Evolutionary conservation across 208 protist species (phyloP), one percentile per base, ranked within the genome.

Genomic region (Trypanosoma lewisi): DNA sequence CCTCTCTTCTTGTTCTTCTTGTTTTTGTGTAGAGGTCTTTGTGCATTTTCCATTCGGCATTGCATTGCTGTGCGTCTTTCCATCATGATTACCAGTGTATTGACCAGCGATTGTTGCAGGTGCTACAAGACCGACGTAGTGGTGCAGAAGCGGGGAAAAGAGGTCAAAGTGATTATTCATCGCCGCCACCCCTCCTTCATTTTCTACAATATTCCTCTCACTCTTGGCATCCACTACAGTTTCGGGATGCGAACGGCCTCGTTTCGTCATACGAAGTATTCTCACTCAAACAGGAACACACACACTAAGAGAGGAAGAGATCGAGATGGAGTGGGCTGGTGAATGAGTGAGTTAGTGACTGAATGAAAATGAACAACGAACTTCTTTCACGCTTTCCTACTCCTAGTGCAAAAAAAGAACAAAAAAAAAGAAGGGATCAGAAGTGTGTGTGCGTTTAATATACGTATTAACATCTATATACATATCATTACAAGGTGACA

Each of bases 61-160:
- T 1, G 1, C 14, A 23, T 54, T 27, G 23, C 19, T 45, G 14
- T 2, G n/a, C 19, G 23, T 37, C 9, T 33, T 33, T 23, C 2
- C 55, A 44, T 48, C 47, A 12, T 55, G 33, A 31, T 2, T 36
- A 14, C 44, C 33, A 16, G 7, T 19, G 36, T 16, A n/a, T 19
- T 4, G 25, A 27, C 2, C 23, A 49, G 44, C 51, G 37, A 23
- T 34, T n/a, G 12, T 25, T 16, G 34, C n/a, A n/a, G 51, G n/a
- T 27, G 55, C 34, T 33, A 27, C 31, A 55, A 57, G 51, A 30
- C 41, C 49, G n/a, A 85, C 48, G 48, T 71, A 78, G 49, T 79
- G 76, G 47, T 87, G 63, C 19, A 84, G 45, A 27, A 79, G 67
- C 17, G 76, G 57, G 17, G 53, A 61, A 27, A 87, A 78, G 14